A percentile compares a stretch with the other conserved stretches of the same genome.
Evolutionary conservation across 140 eudicot species (phyloP).

Genomic region (Senecio squalidus): DNA sequence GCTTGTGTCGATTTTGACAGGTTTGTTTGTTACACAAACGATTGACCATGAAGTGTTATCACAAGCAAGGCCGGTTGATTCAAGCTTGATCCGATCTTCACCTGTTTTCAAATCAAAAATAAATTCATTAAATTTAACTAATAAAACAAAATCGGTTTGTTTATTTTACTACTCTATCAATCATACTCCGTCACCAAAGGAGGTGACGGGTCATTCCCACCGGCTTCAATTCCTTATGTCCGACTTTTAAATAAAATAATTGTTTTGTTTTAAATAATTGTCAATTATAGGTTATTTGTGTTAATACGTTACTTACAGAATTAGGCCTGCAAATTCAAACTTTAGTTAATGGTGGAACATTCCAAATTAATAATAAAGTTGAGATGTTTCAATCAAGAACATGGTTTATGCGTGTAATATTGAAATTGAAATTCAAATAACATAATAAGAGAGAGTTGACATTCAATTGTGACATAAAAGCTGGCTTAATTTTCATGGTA

Average conservation of each 20-base stretch:
- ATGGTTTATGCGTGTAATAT: slow-evolving; percentile 13
- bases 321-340: background rate
- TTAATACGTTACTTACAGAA: slow-evolving; percentile 6
- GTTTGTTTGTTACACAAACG: slow-evolving; percentile 36
- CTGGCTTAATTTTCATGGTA: no score
- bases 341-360: slow-evolving; percentile 4
- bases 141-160: no score
- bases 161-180: no score
- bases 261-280: no score
- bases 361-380: background rate
- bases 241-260: no score
- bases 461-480: slow-evolving; percentile 1
- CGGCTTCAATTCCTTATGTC: no score
- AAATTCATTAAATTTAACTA: background rate
- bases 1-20: slow-evolving; percentile 31
- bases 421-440: background rate
- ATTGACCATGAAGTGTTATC: slow-evolving; percentile 32
- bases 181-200: no score
- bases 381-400: slow-evolving; percentile 7
- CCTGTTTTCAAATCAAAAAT: slow-evolving; percentile 26
- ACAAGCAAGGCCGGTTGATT: slow-evolving; percentile 50
- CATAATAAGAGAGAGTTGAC: slow-evolving; percentile 20
- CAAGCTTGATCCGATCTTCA: slow-evolving; percentile 44
- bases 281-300: no score
- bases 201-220: no score